Conservation (phyloP, 2,329 filamentous ascomycete species). For the Nakataea oryzae region DNA sequence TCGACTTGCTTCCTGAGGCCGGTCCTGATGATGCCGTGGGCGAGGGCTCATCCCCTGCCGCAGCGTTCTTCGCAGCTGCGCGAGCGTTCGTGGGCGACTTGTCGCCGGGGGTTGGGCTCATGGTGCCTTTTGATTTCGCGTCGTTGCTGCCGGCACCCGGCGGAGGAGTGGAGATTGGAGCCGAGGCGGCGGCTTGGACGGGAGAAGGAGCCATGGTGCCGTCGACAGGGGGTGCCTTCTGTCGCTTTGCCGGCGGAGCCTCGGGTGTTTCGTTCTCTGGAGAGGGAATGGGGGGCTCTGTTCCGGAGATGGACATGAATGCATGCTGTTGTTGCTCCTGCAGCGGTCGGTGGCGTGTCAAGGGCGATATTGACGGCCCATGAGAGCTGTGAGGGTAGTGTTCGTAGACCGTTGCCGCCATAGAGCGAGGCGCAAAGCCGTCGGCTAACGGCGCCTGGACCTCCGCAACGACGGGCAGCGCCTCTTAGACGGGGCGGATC, state of each 20-base stretch:
- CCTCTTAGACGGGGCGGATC: background rate
- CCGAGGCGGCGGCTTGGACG: no score
- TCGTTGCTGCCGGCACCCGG: background rate
- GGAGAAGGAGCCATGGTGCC: background rate
- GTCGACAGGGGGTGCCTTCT: constrained; percentile 10
- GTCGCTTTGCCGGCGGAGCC: constrained; percentile 16
- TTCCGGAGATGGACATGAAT: constrained; percentile 6
- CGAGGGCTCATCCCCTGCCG: background rate
- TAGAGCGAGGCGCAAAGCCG: constrained; percentile 20
- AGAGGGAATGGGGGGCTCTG: constrained; percentile 19
- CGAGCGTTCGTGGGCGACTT: constrained; percentile 8
- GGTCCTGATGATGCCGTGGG: background rate
- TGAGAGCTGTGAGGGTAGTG: constrained; percentile 11
- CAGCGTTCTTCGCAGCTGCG: background rate
- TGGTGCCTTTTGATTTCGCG: background rate
- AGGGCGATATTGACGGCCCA: background rate
- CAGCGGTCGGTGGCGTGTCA: background rate
- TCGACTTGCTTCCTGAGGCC: constrained; percentile 49
- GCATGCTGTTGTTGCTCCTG: background rate
- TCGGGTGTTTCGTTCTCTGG: constrained; percentile 14
- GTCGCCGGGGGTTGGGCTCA: background rate
- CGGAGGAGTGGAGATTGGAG: background rate
- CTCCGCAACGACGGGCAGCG: constrained; percentile 20
- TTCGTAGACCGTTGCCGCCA: constrained; percentile 19
- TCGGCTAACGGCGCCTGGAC: constrained; percentile 20